Conservation (phyloP, 176 grass and related monocot genomes). For the Pharus latifolius region DNA sequence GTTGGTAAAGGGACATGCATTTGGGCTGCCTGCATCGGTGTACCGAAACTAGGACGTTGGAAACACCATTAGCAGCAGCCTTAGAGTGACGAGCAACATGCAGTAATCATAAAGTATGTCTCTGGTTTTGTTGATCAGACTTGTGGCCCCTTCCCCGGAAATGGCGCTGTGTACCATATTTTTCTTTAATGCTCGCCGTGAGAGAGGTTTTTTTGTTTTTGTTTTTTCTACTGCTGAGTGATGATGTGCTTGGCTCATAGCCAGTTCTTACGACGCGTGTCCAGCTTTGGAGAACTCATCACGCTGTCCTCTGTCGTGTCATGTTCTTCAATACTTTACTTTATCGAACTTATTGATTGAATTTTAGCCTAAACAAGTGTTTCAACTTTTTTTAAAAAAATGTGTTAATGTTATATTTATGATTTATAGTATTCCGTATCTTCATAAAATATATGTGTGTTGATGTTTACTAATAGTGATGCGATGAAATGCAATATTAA, state of each 20-base stretch:
- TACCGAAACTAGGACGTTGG: neutral
- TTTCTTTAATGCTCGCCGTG: neutral
- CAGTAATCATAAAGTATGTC: neutral
- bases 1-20: neutral
- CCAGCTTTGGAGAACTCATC: neutral
- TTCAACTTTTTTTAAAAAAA: too few relatives aligned
- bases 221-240: neutral
- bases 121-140: slow-evolving; percentile 10
- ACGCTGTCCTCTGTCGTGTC: too few relatives aligned
- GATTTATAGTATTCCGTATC: too few relatives aligned
- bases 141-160: slow-evolving; percentile 11
- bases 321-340: too few relatives aligned
- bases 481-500: neutral
- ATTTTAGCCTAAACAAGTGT: too few relatives aligned
- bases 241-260: neutral
- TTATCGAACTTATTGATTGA: too few relatives aligned
- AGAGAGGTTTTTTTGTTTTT: neutral
- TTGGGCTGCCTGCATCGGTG: neutral
- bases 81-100: neutral
- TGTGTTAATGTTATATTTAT: too few relatives aligned
- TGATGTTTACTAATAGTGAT: neutral
- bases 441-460: neutral
- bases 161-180: slow-evolving; percentile 8
- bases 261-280: slow-evolving; percentile 1
- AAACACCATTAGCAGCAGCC: neutral